Conservation (phyloP, 352 stramenopile species). For the Phytopythium mirpurense region DNA sequence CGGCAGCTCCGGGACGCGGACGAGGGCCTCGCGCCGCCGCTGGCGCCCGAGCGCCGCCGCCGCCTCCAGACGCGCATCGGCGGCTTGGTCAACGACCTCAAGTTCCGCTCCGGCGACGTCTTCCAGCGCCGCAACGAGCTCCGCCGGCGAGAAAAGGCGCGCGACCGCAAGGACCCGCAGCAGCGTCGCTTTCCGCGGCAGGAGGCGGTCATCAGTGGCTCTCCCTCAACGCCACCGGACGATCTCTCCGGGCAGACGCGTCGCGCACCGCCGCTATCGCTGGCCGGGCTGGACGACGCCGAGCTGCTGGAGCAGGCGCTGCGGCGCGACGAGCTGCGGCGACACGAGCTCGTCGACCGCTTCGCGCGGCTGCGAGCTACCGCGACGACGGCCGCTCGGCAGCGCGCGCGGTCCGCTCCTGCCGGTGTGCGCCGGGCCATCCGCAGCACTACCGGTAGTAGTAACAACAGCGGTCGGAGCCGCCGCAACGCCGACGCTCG, state of each 20-base stretch:
- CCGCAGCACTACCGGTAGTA: constrained; percentile 11
- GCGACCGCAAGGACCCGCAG: constrained; percentile 9
- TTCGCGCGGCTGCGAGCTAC: constrained; percentile 8
- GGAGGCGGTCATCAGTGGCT: no score
- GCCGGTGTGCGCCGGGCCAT: constrained; percentile 10
- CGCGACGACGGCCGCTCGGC: neutral
- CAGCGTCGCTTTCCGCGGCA: constrained; percentile 3
- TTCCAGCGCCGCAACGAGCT: constrained; percentile 77
- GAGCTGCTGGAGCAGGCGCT: constrained; percentile 26
- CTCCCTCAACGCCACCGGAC: no score
- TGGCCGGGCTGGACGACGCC: constrained; percentile 7
- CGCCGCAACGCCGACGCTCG: neutral
- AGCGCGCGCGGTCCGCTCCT: constrained; percentile 6
- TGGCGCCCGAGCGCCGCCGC: constrained; percentile 33
- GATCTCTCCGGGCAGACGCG: no score
- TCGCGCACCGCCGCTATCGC: neutral
- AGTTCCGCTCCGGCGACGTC: constrained; percentile 57
- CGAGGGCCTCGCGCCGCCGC: constrained; percentile 5
- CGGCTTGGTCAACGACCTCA: constrained; percentile 49
- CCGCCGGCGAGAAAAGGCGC: constrained; percentile 42
- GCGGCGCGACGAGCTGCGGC: constrained; percentile 48
- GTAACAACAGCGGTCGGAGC: no score
- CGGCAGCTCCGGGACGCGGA: constrained; percentile 23
- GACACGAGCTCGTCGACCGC: constrained; percentile 50
- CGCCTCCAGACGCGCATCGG: constrained; percentile 46